Evolutionary conservation across 805 yeast species (phyloP), one percentile per base, ranked within the genome.

Genomic region (Allodekkera sacchari): DNA sequence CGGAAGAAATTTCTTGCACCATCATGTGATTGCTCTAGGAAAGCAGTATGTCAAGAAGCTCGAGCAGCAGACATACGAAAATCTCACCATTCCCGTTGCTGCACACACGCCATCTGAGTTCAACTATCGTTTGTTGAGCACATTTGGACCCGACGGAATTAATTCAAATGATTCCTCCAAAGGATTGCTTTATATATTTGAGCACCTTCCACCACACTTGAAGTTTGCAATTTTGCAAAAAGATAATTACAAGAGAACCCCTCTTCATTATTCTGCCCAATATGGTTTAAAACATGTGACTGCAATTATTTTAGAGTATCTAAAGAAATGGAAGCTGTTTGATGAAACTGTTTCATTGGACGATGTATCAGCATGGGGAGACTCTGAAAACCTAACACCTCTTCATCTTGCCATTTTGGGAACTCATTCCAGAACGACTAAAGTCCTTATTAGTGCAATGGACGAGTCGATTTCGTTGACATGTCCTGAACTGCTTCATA

Each of bases 181-280:
- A 12, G 82, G 87, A 3, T 61, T 84, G 27, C 52, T 58, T 6
- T 74, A 74, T 48, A 65, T 85, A 20, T 63, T 87, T 33, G 60
- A 66, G 11, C 64, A 67, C 28, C 53, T 85, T 14, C 75, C 74
- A 2, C 64, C 66, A 1, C 68, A 66, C 39, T 59, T 74, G 38
- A 67, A 77, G 37, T 58, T 66, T 16, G 66, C 70, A 3, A 60
- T 88, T 15, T 57, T 77, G 28, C 77, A 80, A 31, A 71, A 69
- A 27, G 97, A 88, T 52, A 76, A 71, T 36, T 83, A 84, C 50
- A 66, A 66, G 39, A 68, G 96, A 38, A 82, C 95, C 0, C 95
- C 96, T 0, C 61, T 89, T 34, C 96, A 89, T 57, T 88, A 88
- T 53, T 78, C 94, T 13, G 77, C 92, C 3, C 92, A 84, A 45